A percentile compares a stretch with the other conserved stretches of the same genome.
Evolutionary conservation across 176 grass and related monocot species (phyloP).

Genomic region (Chrysopogon serrulatus): DNA sequence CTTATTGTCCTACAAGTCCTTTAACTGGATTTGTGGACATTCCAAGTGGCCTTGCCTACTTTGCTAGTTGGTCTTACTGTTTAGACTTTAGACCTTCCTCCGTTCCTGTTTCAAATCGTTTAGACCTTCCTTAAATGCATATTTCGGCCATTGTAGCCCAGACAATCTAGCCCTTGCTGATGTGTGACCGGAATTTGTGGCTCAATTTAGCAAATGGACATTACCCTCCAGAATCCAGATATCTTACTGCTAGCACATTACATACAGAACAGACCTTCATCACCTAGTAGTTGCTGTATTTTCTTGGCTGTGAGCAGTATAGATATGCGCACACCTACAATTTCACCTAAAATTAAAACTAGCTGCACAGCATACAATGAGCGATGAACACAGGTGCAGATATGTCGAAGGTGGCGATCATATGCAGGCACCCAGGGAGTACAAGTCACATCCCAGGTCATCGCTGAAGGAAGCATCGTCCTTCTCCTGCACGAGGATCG

Average conservation of each 20-base stretch:
- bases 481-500: constrained; percentile 55
- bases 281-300: not conserved
- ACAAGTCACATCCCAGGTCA: constrained; percentile 66
- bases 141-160: too few relatives aligned
- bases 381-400: not conserved
- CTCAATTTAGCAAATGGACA: not conserved
- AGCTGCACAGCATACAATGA: constrained; percentile 26
- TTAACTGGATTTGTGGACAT: too few relatives aligned
- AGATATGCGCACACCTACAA: not conserved
- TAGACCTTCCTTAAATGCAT: too few relatives aligned
- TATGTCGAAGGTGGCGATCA: constrained; percentile 17
- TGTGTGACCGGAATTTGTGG: not conserved
- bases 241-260: constrained; percentile 13
- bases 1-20: too few relatives aligned
- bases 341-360: constrained; percentile 2
- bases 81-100: too few relatives aligned
- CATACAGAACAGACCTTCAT: constrained; percentile 7
- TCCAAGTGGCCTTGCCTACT: too few relatives aligned
- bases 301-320: not conserved
- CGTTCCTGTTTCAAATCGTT: too few relatives aligned
- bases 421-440: constrained; percentile 78
- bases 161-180: too few relatives aligned
- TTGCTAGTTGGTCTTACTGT: too few relatives aligned
- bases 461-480: constrained; percentile 64
- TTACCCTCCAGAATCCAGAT: constrained; percentile 6